Base-by-base conservation (phyloP, 352 stramenopile genomes). In the Thalassiosira mediterranea region DNA sequence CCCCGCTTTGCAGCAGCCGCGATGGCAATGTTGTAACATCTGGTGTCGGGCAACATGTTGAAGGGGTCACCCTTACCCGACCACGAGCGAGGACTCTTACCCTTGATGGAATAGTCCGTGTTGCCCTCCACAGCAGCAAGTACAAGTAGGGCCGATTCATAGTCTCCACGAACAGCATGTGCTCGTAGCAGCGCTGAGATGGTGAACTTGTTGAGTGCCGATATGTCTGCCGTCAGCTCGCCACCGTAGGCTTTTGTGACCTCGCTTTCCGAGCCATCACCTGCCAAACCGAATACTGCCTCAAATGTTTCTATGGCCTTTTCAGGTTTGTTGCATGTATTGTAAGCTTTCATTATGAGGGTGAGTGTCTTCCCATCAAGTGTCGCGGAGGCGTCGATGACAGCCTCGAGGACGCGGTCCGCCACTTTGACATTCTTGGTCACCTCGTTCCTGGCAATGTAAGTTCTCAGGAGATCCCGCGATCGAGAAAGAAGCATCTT, bases 291-390 rank as follows among this genome's bases (percentile, higher is more conserved):
- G 32, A 84, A 81, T 1, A 82, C 83, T 52, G 81, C 83, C 74
- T 92, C 83, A 84, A 94, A 94, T 32, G 74, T 83, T 29, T 70
- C 32, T 28, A 92, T 85, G 11, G 83, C 72, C 53, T 81, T 83
- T 0, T 87, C 64, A 4, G 78, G 52, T 53, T 91, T 75, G 37
- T 76, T 46, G 62, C 82, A 92, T 46, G 67, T 82, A n/a, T 90
- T 79, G 54, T 92, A 94, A 10, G 88, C 86, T 46, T 70, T 84
- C 73, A 92, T 83, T n/a, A 92, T 78, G 51, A 90, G 82, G 13
- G 71, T 83, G 3, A 94, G 64, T 8, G 88, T 94, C 28, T 73
- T 76, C 15, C 73, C 67, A 77, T 94, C 86, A 3, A 94, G 54
- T 13, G 62, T 54, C 5, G 83, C 79, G 52, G 57, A 60, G 29